A percentile compares a stretch with the other conserved stretches of the same genome.
phyloP scores from a whole-genome alignment of 2,329 filamentous ascomycete genomes.

The Trichophyton mentagrophytes region DNA sequence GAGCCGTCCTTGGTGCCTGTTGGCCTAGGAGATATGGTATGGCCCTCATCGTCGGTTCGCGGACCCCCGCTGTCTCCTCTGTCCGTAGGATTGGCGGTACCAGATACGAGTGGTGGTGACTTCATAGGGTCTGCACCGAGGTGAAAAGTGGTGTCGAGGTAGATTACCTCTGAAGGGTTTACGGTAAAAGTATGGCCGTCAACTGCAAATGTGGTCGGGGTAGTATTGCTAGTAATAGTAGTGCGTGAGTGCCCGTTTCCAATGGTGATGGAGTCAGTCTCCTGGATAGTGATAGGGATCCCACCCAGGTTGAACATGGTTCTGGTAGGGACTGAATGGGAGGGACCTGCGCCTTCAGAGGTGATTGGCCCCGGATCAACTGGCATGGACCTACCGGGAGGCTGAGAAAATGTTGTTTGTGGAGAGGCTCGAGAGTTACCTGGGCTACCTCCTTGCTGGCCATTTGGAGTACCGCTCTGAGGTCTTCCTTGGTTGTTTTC shows the following conservation, averaged over 20 bases:
- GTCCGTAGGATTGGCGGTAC: neutral
- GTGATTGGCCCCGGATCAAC: neutral
- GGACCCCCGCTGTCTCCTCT: neutral
- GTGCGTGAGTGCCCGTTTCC: conserved; percentile 4
- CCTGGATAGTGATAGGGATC: conserved; percentile 6
- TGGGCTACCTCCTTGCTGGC: neutral
- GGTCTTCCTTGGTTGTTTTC: neutral
- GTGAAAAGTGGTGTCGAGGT: conserved; percentile 4
- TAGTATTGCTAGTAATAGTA: conserved; percentile 2
- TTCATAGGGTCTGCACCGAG: neutral
- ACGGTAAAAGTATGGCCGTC: conserved; percentile 6
- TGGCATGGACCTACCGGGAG: neutral
- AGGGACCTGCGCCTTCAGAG: neutral
- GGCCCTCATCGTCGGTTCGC: neutral
- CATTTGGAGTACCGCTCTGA: neutral
- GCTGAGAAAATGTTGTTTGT: neutral
- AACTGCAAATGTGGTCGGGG: conserved; percentile 6
- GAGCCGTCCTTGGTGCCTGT: neutral
- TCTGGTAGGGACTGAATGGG: neutral
- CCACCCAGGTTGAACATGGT: conserved; percentile 6
- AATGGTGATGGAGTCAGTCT: neutral
- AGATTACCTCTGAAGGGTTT: conserved; percentile 9
- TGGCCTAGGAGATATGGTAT: neutral
- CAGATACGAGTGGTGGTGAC: neutral
- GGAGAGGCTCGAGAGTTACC: neutral